A percentile compares a stretch with the other conserved stretches of the same genome.
These are phyloP conservation scores for Paspalum vaginatum DNA, from an alignment of 176 grass and related monocot genomes.

Conservation along the genomic window DNA sequence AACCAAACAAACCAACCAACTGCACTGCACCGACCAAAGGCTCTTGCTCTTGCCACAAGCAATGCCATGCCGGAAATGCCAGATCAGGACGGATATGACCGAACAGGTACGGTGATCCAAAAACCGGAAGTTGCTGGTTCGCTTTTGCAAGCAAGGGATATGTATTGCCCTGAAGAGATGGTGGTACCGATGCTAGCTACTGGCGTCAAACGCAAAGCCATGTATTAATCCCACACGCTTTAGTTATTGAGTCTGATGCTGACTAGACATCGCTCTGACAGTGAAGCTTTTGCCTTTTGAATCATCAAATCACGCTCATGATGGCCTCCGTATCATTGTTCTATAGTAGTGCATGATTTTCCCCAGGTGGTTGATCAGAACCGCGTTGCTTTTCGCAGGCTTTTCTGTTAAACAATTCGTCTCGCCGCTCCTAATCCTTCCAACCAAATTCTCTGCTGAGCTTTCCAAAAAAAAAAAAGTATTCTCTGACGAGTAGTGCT, in stretches of 20 bases:
- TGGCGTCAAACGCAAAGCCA: slow-evolving; percentile 3
- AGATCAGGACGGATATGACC: slow-evolving; percentile 20
- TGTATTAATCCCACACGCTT: slow-evolving; percentile 21
- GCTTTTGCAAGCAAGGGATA: neutral
- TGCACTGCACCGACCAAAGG: neutral
- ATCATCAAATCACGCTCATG: slow-evolving; percentile 13
- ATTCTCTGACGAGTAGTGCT: neutral
- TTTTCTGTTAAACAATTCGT: slow-evolving; percentile 30
- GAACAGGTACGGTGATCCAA: neutral
- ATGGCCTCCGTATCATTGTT: slow-evolving; percentile 20
- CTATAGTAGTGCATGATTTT: slow-evolving; percentile 10
- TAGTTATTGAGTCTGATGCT: slow-evolving; percentile 13
- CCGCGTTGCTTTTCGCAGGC: slow-evolving; percentile 44
- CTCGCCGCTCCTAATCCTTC: neutral
- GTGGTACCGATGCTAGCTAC: neutral
- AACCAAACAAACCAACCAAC: neutral
- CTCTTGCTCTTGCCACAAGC: slow-evolving; percentile 20
- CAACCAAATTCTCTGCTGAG: neutral
- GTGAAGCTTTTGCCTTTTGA: neutral
- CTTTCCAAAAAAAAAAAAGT: neutral
- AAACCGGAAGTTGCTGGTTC: neutral
- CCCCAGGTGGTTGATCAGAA: slow-evolving; percentile 49
- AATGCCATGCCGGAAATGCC: slow-evolving; percentile 36
- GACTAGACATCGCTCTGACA: neutral
- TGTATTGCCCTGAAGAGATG: neutral